These are phyloP conservation scores for Xenoacremonium recifei DNA, from an alignment of 2,329 filamentous ascomycete genomes.

Conservation along the genomic window DNA sequence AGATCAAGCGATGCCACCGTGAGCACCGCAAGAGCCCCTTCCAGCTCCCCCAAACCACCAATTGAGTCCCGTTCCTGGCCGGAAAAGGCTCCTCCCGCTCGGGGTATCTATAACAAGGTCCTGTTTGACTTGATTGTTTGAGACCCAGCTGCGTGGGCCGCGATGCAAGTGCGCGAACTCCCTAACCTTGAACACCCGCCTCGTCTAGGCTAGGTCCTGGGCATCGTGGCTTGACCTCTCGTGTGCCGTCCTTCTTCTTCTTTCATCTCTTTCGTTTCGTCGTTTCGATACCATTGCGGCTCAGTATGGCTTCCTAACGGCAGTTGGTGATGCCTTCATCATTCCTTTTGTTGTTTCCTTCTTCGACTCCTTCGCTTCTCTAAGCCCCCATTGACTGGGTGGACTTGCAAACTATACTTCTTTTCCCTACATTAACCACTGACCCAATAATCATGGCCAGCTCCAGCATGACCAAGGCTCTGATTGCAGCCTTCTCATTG, in stretches of 20 bases:
- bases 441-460: constrained; percentile 39
- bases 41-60: constrained; percentile 15
- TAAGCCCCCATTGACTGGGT: constrained; percentile 25
- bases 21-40: constrained; percentile 14
- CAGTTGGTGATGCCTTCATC: constrained; percentile 13
- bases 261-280: constrained; percentile 17
- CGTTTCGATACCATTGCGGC: constrained; percentile 2
- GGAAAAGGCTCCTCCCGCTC: constrained; percentile 14
- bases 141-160: constrained; percentile 13
- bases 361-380: constrained; percentile 28
- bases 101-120: constrained; percentile 22
- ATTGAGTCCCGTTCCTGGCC: constrained; percentile 16
- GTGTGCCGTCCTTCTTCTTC: constrained; percentile 3
- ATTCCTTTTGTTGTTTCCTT: constrained; percentile 9
- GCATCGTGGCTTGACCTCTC: background rate
- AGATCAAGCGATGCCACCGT: constrained; percentile 38
- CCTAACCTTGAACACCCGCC: constrained; percentile 1
- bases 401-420: constrained; percentile 4
- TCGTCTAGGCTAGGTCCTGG: constrained; percentile 6
- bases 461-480: constrained; percentile 43
- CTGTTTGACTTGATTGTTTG: constrained; percentile 25
- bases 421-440: too few relatives aligned
- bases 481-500: constrained; percentile 56
- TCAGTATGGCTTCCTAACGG: constrained; percentile 12
- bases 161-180: constrained; percentile 9